Conservation (phyloP, 2,329 filamentous ascomycete genomes). For the Aureobasidium subglaciale region DNA sequence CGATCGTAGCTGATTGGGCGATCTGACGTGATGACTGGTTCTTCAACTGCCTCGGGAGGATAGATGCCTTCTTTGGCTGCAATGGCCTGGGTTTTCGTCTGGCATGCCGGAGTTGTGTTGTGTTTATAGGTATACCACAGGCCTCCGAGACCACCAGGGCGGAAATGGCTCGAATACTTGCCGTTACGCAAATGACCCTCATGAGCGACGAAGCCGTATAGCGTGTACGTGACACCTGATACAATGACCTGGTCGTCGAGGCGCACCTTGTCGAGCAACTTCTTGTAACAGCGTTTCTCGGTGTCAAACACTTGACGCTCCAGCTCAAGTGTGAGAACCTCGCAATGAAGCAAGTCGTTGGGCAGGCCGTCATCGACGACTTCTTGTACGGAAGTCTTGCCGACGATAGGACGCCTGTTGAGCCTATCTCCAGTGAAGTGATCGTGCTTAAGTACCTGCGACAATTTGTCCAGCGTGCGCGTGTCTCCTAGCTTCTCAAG, state of each 20-base stretch:
- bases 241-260: constrained; percentile 49
- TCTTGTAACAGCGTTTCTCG: constrained; percentile 48
- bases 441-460: too few species aligned
- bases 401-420: not conserved
- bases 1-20: not conserved
- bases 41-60: not conserved
- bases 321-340: constrained; percentile 42
- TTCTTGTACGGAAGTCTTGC: constrained; percentile 32
- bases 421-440: not conserved
- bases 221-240: constrained; percentile 42
- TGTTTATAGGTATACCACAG: constrained; percentile 53
- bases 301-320: constrained; percentile 51
- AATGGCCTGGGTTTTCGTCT: constrained; percentile 49
- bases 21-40: not conserved
- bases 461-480: too few species aligned
- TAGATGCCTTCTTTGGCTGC: constrained; percentile 4
- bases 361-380: constrained; percentile 27
- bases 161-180: constrained; percentile 53
- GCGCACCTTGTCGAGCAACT: constrained; percentile 49
- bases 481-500: not conserved
- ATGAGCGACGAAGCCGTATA: constrained; percentile 56
- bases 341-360: not conserved
- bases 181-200: constrained; percentile 51
- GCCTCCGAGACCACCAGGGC: constrained; percentile 48
- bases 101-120: constrained; percentile 26